These are phyloP conservation scores for Epithele typhae DNA, from an alignment of 768 basidiomycete species.

Conservation along the genomic window DNA sequence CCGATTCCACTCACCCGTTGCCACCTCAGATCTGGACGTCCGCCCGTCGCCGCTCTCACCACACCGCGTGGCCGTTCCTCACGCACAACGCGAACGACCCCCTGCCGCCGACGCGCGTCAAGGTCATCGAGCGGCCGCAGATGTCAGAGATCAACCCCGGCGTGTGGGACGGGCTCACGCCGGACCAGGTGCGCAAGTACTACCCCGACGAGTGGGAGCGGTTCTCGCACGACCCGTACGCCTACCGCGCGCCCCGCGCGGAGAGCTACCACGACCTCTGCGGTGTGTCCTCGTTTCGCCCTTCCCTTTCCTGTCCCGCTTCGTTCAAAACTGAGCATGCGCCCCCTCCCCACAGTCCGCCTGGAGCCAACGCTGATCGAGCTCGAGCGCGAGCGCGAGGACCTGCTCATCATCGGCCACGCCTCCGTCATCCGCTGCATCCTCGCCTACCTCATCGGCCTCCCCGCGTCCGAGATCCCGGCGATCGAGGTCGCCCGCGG, in stretches of 20 bases:
- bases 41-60: constrained; percentile 85
- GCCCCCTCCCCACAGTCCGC: constrained; percentile 54
- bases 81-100: constrained; percentile 20
- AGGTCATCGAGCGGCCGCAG: constrained; percentile 91
- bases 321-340: too few species aligned
- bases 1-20: neutral
- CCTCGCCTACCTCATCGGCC: constrained; percentile 87
- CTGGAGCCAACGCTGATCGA: constrained; percentile 93
- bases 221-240: constrained; percentile 89
- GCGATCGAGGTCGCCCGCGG: constrained; percentile 97
- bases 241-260: constrained; percentile 86
- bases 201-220: constrained; percentile 95
- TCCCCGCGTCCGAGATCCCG: constrained; percentile 94
- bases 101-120: constrained; percentile 45
- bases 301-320: too few species aligned
- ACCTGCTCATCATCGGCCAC: constrained; percentile 94
- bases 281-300: constrained; percentile 38
- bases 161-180: constrained; percentile 93
- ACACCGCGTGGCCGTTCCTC: constrained; percentile 95
- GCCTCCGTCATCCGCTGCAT: constrained; percentile 97
- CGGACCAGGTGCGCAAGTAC: constrained; percentile 82
- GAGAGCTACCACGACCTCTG: constrained; percentile 97
- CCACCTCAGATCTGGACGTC: constrained; percentile 89
- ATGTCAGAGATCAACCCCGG: constrained; percentile 99
- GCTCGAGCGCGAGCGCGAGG: constrained; percentile 90